A percentile compares a stretch with the other conserved stretches of the same genome.
Evolutionary conservation across 352 stramenopile species (phyloP).

Genomic region (Elongisporangium prolatum): DNA sequence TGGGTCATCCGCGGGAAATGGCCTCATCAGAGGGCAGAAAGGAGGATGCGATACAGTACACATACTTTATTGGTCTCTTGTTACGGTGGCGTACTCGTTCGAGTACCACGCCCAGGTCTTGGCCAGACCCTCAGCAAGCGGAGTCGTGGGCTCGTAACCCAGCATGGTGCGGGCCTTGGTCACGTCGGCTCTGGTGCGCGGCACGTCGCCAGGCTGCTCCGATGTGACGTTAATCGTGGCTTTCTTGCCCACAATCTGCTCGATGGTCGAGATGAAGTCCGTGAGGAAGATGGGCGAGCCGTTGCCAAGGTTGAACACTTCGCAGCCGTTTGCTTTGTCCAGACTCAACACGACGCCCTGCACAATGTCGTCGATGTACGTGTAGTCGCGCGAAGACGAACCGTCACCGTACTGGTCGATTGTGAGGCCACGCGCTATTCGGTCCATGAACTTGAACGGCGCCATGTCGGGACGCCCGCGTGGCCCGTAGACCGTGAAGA

Average conservation of each 20-base stretch:
- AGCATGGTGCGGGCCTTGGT: slow-evolving; percentile 93
- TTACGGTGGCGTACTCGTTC: slow-evolving; percentile 29
- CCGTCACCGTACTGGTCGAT: slow-evolving; percentile 98
- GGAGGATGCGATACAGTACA: background rate
- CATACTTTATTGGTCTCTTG: background rate
- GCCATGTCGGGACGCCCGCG: slow-evolving; percentile 97
- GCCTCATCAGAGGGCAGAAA: background rate
- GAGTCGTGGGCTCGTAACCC: slow-evolving; percentile 93
- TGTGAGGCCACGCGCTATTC: slow-evolving; percentile 84
- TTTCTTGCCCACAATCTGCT: slow-evolving; percentile 91
- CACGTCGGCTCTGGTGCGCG: slow-evolving; percentile 94
- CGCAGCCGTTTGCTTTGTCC: slow-evolving; percentile 73
- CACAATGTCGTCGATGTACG: slow-evolving; percentile 98
- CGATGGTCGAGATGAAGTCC: slow-evolving; percentile 95
- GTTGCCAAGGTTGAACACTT: slow-evolving; percentile 98
- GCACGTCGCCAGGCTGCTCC: slow-evolving; percentile 96
- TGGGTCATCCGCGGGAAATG: background rate
- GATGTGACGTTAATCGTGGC: slow-evolving; percentile 93
- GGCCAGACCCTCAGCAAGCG: slow-evolving; percentile 90
- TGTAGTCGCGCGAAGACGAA: slow-evolving; percentile 95
- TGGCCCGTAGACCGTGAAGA: slow-evolving; percentile 99
- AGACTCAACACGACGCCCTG: slow-evolving; percentile 88
- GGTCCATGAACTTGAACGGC: slow-evolving; percentile 98
- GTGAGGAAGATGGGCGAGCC: slow-evolving; percentile 89
- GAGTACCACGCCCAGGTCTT: slow-evolving; percentile 95